Evolutionary conservation across 1,139 yeast species (phyloP).

Genomic region (Sugiyamaella castrensis): DNA sequence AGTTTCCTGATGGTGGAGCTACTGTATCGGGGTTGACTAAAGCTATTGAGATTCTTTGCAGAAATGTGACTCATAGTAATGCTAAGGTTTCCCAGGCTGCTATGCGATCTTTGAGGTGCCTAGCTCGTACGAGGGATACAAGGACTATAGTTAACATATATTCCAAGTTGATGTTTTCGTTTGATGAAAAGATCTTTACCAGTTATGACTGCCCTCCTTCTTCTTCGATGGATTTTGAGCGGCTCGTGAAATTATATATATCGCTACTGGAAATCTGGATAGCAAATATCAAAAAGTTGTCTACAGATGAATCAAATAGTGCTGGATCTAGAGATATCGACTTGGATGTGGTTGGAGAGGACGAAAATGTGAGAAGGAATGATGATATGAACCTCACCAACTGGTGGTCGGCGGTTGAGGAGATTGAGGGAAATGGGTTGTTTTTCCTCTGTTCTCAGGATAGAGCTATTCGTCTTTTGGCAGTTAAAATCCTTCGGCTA

Average conservation of each 20-base stretch:
- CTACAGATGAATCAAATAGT: constrained; percentile 24
- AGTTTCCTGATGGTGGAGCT: constrained; percentile 50
- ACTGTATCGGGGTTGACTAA: constrained; percentile 43
- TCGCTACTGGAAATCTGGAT: constrained; percentile 82
- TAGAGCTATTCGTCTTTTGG: constrained; percentile 66
- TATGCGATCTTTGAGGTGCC: constrained; percentile 55
- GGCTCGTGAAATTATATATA: constrained; percentile 65
- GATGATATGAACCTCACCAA: constrained; percentile 78
- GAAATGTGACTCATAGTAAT: constrained; percentile 72
- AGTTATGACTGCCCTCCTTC: constrained; percentile 48
- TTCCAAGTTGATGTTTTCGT: constrained; percentile 76
- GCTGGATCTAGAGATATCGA: constrained; percentile 23
- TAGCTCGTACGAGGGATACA: constrained; percentile 71
- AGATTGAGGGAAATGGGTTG: constrained; percentile 92
- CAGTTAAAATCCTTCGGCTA: constrained; percentile 67
- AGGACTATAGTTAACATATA: constrained; percentile 66
- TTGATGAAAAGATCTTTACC: constrained; percentile 52
- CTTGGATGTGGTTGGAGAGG: constrained; percentile 18
- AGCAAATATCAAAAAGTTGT: constrained; percentile 47
- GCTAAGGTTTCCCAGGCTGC: constrained; percentile 61
- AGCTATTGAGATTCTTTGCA: constrained; percentile 67
- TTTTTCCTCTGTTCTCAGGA: constrained; percentile 91
- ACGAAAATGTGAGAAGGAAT: constrained; percentile 42
- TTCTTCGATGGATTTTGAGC: constrained; percentile 53
- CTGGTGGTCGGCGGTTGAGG: constrained; percentile 81